Percentiles rank a stretch among this genome's conserved stretches.
These are phyloP conservation scores for Podosphaera xanthii DNA, from an alignment of 2,329 filamentous ascomycete genomes.

Conservation along the genomic window DNA sequence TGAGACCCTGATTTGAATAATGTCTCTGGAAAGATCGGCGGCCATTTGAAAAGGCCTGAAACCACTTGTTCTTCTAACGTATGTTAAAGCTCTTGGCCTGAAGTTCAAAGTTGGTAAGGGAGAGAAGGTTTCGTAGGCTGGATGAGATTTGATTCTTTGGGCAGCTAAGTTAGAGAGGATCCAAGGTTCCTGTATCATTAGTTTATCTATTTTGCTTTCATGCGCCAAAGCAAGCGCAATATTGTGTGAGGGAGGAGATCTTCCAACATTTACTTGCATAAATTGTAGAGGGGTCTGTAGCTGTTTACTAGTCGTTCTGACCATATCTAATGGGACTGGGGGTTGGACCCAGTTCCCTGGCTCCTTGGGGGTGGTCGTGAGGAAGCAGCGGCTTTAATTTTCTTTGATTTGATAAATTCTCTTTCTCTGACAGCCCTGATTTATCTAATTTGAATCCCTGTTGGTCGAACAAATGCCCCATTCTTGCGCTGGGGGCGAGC, in stretches of 20 bases:
- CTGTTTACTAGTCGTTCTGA: too few relatives aligned
- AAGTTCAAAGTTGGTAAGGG: neutral
- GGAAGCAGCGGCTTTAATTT: too few relatives aligned
- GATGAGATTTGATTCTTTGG: neutral
- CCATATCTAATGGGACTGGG: too few relatives aligned
- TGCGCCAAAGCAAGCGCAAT: too few relatives aligned
- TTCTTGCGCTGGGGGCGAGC: neutral
- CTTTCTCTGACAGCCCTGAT: neutral
- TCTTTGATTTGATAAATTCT: neutral
- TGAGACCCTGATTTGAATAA: neutral
- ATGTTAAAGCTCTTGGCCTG: neutral
- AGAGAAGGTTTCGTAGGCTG: neutral
- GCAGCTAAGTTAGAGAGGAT: neutral
- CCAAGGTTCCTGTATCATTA: neutral
- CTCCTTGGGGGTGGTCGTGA: too few relatives aligned
- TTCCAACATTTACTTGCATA: too few relatives aligned
- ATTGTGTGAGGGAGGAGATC: too few relatives aligned
- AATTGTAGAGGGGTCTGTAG: too few relatives aligned
- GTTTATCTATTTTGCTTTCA: neutral
- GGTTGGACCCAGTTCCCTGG: too few relatives aligned
- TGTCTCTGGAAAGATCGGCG: neutral
- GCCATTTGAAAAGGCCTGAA: neutral
- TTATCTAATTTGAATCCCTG: neutral
- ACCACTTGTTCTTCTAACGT: neutral
- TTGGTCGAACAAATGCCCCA: neutral